Base-by-base conservation (phyloP, 2,329 filamentous ascomycete species). In the Fusarium tanahbumbuense region DNA sequence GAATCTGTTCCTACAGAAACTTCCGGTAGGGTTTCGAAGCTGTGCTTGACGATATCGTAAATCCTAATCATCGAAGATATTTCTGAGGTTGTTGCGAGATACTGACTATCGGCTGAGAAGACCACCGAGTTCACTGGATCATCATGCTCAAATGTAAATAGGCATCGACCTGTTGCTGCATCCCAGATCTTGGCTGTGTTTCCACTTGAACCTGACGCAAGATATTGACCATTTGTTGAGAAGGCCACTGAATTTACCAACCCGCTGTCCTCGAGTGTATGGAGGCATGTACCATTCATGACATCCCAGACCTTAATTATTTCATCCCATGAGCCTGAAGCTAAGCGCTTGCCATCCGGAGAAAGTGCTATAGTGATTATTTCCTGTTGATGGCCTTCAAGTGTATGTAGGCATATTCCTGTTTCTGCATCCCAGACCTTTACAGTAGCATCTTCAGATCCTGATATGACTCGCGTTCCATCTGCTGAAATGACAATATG, bases 261-360 rank as follows among this genome's bases (percentile, higher is more conserved):
- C 6, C 12, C n/a, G 1, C 13, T 4, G 11, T 20, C n/a, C 11
- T 5, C 0, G 3, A 41, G 12, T 20, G 12, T 20, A 8, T 22
- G 11, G 2, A 41, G n/a, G 40, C 40, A 41, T 6, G 11, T 8
- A 6, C 40, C 40, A 6, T 11, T 15, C 13, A 41, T 8, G 0
- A 11, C 1, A 41, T 41, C n/a, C 40, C 40, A 41, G 12, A 41
- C 4, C 5, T 8, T 12, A 8, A 20, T 20, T 8, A 11, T 8
- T 1, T 1, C 0, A 20, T 41, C 37, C 0, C 2, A 0, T 8
- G 37, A 41, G n/a, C 18, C 6, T 4, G 37, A 41, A 1, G 1
- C 37, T 8, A 41, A 20, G 0, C 40, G 12, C 40, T 15, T 20
- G 4, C 4, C 5, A 13, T 22, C 40, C n/a, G n/a, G n/a, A n/a